Evolutionary conservation across 176 grass and related monocot species (phyloP).

Genomic region (Raddia guianensis): DNA sequence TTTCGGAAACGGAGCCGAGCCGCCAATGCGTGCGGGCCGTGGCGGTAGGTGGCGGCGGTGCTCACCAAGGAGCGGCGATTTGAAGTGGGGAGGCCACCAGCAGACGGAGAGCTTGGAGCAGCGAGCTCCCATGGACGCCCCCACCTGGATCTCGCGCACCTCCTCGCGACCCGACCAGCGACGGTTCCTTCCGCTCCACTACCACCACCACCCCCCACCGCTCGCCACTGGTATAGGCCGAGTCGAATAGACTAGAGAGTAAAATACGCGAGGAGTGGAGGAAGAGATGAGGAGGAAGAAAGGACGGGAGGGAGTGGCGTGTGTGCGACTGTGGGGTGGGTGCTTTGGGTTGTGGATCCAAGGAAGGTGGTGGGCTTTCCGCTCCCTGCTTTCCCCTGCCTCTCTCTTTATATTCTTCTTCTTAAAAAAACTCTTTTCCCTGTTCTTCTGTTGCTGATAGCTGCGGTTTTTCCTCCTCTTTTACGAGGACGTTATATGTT

Average conservation of each 20-base stretch:
- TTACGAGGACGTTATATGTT: no score
- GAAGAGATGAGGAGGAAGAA: not conserved
- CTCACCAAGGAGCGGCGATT: conserved; percentile 61
- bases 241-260: conserved; percentile 51
- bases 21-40: conserved; percentile 20
- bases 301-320: not conserved
- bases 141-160: conserved; percentile 39
- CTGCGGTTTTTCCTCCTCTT: not conserved
- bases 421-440: not conserved
- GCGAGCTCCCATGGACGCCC: conserved; percentile 64
- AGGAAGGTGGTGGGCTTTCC: conserved; percentile 65
- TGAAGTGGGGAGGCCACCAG: conserved; percentile 73
- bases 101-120: conserved; percentile 80
- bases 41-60: not conserved
- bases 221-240: conserved; percentile 40
- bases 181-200: conserved; percentile 29
- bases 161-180: conserved; percentile 1
- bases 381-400: conserved; percentile 34
- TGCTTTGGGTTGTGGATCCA: conserved; percentile 55
- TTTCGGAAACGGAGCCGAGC: not conserved
- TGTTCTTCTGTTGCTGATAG: not conserved
- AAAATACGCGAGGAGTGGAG: conserved; percentile 38
- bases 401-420: conserved; percentile 13
- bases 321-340: not conserved
- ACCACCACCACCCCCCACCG: conserved; percentile 22